Evolutionary conservation across 1,284 basidiomycete species (phyloP), one percentile per base, ranked within the genome.

Genomic region (Kalmanozyma brasiliensis): DNA sequence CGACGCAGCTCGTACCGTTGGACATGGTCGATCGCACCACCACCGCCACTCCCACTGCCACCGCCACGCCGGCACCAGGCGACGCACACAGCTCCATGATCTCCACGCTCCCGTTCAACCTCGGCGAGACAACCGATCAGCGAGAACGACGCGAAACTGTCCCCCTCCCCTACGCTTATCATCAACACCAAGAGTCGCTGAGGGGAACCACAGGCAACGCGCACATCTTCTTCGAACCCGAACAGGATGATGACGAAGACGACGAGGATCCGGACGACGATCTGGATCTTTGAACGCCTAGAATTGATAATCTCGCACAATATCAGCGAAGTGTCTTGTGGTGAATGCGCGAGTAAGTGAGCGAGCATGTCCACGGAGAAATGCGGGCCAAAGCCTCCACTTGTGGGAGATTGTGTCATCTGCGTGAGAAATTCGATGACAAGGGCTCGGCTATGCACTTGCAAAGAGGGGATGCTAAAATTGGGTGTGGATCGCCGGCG

Each of bases 201-300:
- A 52, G 73, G 11, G 77, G 76, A 17, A 61, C 46, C 9, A 76
- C 75, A 1, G 72, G 76, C 19, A 69, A 77, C 26, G 72, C 72
- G 7, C 68, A 66, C 29, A 79, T 79, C 61, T 74, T 79, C 23
- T 79, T 79, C 44, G 76, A 79, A 47, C 75, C 77, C 5, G 77
- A 79, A 41, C 59, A 67, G 14, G 77, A 75, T 24, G 77, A 79
- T 33, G 77, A 79, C 49, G 77, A 79, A 46, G 77, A 79, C 34
- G 77, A 79, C 35, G 77, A 79, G 37, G 77, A 79, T 58, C 77
- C 77, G 4, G 77, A 79, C 36, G 77, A 79, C 33, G 77, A 79
- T 56, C 45, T 79, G 33, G 77, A 79, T 46, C 52, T 79, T 22
- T 77, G 41, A 61, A 63, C 7, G 11, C 26, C 26, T 29, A n/a